A percentile compares a stretch with the other conserved stretches of the same genome.
Evolutionary conservation across 305 asterid genomes (phyloP).

Genomic region (Solanum hybrid): DNA sequence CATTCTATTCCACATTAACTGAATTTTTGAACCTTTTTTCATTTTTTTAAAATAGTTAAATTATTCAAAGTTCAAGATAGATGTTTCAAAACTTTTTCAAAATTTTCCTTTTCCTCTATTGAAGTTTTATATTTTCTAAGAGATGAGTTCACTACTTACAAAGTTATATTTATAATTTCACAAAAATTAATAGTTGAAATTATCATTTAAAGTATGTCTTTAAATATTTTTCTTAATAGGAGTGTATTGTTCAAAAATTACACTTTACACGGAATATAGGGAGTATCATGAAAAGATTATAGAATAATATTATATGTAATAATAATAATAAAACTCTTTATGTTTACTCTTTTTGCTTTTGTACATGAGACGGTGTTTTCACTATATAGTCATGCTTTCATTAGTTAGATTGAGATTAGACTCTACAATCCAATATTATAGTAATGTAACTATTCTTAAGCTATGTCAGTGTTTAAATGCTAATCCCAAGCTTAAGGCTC

Average conservation of each 20-base stretch:
- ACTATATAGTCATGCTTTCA: background rate
- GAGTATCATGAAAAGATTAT: background rate
- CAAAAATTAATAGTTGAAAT: no score
- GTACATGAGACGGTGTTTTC: background rate
- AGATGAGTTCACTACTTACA: background rate
- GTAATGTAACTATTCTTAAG: no score
- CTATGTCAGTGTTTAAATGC: background rate
- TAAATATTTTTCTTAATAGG: no score
- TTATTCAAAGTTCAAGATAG: background rate
- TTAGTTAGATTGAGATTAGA: no score
- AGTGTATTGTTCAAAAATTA: background rate
- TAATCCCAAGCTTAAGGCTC: background rate
- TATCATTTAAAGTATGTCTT: background rate
- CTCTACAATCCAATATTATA: background rate
- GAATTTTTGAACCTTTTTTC: background rate
- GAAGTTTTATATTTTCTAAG: background rate
- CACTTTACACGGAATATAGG: background rate
- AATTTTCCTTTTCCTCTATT: background rate
- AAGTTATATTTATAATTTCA: background rate
- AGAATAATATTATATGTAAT: no score
- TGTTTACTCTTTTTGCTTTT: background rate
- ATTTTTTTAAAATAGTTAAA: background rate
- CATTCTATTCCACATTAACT: background rate
- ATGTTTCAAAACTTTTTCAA: no score
- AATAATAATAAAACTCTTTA: no score